These are phyloP conservation scores for Cladosporium sp. DNA, from an alignment of 2,329 filamentous ascomycete species.

Conservation along the genomic window DNA sequence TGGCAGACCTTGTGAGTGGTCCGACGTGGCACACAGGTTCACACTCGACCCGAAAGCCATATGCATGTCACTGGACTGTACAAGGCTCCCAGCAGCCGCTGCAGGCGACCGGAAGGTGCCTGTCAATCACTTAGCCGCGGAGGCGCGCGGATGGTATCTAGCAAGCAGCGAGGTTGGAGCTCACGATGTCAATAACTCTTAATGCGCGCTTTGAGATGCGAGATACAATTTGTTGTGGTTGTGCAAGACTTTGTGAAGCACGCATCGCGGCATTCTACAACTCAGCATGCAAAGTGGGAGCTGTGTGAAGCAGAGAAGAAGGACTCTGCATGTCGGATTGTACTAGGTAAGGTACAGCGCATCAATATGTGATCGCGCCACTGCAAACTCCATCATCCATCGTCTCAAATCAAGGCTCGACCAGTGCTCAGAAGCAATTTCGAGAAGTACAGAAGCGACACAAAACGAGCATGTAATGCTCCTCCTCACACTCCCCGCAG, in stretches of 20 bases:
- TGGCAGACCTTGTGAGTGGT: not conserved
- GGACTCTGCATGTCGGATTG: not conserved
- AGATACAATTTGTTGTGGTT: not conserved
- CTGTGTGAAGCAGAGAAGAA: not conserved
- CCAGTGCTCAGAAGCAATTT: not conserved
- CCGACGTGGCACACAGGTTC: constrained; percentile 2
- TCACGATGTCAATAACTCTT: not conserved
- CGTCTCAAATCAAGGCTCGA: not conserved
- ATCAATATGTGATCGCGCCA: not conserved
- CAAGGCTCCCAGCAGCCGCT: not conserved
- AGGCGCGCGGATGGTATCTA: not conserved
- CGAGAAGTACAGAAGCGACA: not conserved
- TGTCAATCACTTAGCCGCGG: not conserved
- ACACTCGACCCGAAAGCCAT: constrained; percentile 7
- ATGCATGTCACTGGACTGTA: not conserved
- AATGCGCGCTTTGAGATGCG: not conserved
- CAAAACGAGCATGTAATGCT: not conserved
- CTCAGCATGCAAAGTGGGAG: not conserved
- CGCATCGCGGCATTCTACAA: too few relatives aligned
- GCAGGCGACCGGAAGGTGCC: not conserved
- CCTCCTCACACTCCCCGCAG: not conserved
- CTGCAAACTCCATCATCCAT: not conserved
- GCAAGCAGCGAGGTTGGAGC: not conserved
- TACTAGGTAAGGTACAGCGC: not conserved
- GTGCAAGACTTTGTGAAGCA: not conserved